Percentiles rank a stretch among this genome's conserved stretches.
These are phyloP conservation scores for Fraxinus ornus DNA, from an alignment of 305 asterid species.

Conservation along the genomic window DNA sequence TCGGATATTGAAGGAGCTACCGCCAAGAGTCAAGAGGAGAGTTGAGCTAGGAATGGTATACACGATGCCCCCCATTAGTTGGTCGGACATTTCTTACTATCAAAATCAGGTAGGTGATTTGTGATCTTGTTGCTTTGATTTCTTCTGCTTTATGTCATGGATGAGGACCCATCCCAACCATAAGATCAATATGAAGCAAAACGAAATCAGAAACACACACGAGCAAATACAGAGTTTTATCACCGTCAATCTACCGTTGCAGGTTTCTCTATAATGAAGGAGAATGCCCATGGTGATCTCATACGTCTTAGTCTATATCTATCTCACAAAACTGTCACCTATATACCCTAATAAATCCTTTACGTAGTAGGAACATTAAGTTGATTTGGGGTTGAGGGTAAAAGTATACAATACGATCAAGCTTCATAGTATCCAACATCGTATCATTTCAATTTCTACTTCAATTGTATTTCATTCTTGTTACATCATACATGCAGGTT, in stretches of 20 bases:
- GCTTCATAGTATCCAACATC: neutral
- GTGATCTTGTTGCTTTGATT: too few relatives aligned
- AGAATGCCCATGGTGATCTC: neutral
- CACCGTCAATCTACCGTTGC: neutral
- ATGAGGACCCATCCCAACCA: neutral
- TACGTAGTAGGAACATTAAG: neutral
- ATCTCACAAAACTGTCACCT: neutral
- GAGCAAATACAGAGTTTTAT: neutral
- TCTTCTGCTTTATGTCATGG: neutral
- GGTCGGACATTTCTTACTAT: conserved; percentile 81
- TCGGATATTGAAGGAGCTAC: conserved; percentile 68
- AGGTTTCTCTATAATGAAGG: neutral
- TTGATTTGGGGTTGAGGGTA: too few relatives aligned
- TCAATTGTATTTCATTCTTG: conserved; percentile 16
- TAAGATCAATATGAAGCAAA: neutral
- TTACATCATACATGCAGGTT: conserved; percentile 42
- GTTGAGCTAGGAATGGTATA: conserved; percentile 58
- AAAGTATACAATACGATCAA: neutral
- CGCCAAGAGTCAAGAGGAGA: conserved; percentile 73
- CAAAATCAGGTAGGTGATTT: conserved; percentile 46
- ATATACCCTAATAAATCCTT: neutral
- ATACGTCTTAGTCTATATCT: neutral
- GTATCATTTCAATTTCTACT: too few relatives aligned
- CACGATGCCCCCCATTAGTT: conserved; percentile 75
- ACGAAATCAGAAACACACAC: too few relatives aligned